Base-by-base conservation (phyloP, 768 basidiomycete species). In the Suillus placidus region DNA sequence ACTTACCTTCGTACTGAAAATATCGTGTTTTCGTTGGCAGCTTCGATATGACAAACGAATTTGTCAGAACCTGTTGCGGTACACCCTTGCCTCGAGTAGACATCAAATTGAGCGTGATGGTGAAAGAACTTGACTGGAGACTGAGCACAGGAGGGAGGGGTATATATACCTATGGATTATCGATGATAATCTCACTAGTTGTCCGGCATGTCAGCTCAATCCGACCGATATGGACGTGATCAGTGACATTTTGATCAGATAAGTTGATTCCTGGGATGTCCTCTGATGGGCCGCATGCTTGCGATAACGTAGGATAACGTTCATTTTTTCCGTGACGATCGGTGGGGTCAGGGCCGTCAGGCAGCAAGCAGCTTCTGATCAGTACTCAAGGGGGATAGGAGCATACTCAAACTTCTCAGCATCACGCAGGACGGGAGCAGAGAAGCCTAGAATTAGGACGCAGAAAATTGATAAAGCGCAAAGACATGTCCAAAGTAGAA, bases 1-100 rank as follows among this genome's bases (percentile, higher is more conserved):
- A 42, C 37, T 67, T 71, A 79, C 77, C 77, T 34, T 78, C 77
- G 43, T 78, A 79, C 14, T 79, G 78, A 51, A 69, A 68, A 2
- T 79, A 78, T 6, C 67, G 74, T 0, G 40, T 61, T 30, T 7
- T 34, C 64, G 0, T 3, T 1, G 79, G 79, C 14, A 78, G 68
- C 0, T 68, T 65, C 0, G 67, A 70, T 23, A 80, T 70, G 58
- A 72, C 73, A 64, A 75, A 80, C 0, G 75, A 78, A 37, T 80
- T 80, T 0, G 80, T 80, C 0, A 61, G 16, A 4, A 80, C 80
- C n/a, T 68, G 68, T 7, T 66, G 68, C 1, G 67, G 62, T 20
- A 45, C 42, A 1, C 58, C 58, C 12, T 4, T 60, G 12, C 61
- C n/a, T 13, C 60, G 57, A 45, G 51, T 23, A 34, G 32, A 49